Base-by-base conservation (phyloP, 2,329 filamentous ascomycete species). In the Fusarium torulosum region DNA sequence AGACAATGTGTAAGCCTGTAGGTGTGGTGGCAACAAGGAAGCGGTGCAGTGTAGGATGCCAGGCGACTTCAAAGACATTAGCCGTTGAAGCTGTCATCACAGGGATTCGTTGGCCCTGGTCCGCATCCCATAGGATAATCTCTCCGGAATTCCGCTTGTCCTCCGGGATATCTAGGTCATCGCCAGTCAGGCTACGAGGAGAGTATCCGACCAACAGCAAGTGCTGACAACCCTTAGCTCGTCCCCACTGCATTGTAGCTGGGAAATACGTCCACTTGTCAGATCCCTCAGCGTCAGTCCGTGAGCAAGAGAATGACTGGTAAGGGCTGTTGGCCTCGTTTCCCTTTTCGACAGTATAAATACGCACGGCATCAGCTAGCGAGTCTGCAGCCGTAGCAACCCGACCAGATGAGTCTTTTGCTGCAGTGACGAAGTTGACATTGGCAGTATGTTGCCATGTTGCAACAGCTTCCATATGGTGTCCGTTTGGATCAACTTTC, bases 61-160 rank as follows among this genome's bases (percentile, higher is more conserved):
- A 90, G 0, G 82, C 78, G 3, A 90, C 85, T 69, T 90, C 88
- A 43, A 90, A 90, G 3, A 90, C 86, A 57, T 90, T 90, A 44
- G 86, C 83, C 1, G 82, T 83, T 1, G 83, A 83, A 2, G 82
- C 84, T 4, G 84, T 83, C 20, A 81, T 76, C 5, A 90, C 80
- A 6, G 78, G 79, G 43, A 88, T 77, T 43, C 81, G 78, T 11
- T 78, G 73, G 11, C 79, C 79, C 3, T 77, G 78, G 1, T 74
- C 54, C 0, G 84, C 82, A 71, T 90, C 81, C 86, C 87, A 90
- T 2, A 90, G 74, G 40, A 84, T 85, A 4, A 90, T 82, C 70
- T 90, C 87, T 11, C 88, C 88, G 0, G 86, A 83, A 49, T 86
- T 82, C n/a, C 72, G 72, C 67, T 86, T 85, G 21, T 88, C 85